phyloP scores from a whole-genome alignment of 768 basidiomycete species.

The Suillus luteus region DNA sequence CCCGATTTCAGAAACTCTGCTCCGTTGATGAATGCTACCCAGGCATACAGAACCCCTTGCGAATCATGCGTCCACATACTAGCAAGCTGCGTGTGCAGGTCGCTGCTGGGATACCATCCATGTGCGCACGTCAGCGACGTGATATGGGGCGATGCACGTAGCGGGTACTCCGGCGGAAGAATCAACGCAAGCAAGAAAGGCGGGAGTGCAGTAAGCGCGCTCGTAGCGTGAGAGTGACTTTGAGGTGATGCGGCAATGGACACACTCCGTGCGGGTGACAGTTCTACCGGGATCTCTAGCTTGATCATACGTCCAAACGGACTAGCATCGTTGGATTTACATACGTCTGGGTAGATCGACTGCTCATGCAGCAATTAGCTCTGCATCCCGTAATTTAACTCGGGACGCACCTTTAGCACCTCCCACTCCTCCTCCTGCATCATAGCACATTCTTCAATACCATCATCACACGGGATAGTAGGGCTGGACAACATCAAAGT shows the following conservation, averaged over 20 bases:
- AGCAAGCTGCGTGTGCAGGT: conserved; percentile 43
- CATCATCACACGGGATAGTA: not conserved
- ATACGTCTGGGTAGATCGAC: conserved; percentile 80
- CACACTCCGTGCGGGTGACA: conserved; percentile 45
- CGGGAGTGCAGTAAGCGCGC: conserved; percentile 55
- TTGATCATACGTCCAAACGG: conserved; percentile 42
- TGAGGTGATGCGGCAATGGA: conserved; percentile 27
- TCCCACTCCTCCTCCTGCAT: conserved; percentile 59
- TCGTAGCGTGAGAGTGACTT: conserved; percentile 1
- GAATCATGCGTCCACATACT: conserved; percentile 60
- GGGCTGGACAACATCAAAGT: not conserved
- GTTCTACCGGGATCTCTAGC: conserved; percentile 68
- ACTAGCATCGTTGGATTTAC: conserved; percentile 45
- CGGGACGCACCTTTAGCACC: conserved; percentile 54
- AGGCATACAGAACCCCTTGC: conserved; percentile 62
- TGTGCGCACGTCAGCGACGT: conserved; percentile 55
- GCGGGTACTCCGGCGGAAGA: conserved; percentile 58
- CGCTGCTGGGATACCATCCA: conserved; percentile 53
- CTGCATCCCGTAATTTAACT: conserved; percentile 11
- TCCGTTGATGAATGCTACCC: conserved; percentile 71
- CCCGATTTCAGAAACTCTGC: conserved; percentile 57
- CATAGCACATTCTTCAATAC: conserved; percentile 8
- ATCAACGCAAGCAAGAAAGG: conserved; percentile 59
- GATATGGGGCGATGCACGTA: conserved; percentile 52
- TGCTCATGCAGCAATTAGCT: conserved; percentile 25